Percentiles rank a stretch among this genome's conserved stretches.
Evolutionary conservation across 495 filamentous ascomycete species (phyloP).

Genomic region (Thozetella sp.): DNA sequence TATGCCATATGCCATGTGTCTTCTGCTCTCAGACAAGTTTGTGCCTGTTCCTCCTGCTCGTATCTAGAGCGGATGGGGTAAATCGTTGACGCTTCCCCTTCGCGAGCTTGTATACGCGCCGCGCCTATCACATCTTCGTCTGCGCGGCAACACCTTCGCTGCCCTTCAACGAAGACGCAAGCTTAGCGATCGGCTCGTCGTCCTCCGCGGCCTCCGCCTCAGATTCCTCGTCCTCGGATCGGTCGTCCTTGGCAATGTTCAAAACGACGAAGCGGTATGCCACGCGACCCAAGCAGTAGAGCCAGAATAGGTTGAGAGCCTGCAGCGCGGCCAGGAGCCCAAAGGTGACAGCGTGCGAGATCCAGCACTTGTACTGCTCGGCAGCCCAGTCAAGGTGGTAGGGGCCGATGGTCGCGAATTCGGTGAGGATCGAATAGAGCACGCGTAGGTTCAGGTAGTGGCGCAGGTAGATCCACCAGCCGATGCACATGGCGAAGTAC

Average conservation of each 20-base stretch:
- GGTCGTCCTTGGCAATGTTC: conserved; percentile 51
- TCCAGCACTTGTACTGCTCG: conserved; percentile 78
- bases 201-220: conserved; percentile 40
- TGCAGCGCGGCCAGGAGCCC: conserved; percentile 72
- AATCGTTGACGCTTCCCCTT: too few species aligned
- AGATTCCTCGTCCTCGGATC: conserved; percentile 52
- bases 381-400: conserved; percentile 86
- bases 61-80: too few species aligned
- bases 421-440: conserved; percentile 79
- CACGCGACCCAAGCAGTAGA: conserved; percentile 79
- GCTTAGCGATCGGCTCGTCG: too few species aligned
- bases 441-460: conserved; percentile 91
- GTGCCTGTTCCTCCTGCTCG: too few species aligned
- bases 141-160: too few species aligned
- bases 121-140: too few species aligned
- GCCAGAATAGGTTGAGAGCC: conserved; percentile 84
- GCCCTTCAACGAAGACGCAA: too few species aligned
- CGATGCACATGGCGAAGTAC: conserved; percentile 84
- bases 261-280: conserved; percentile 57
- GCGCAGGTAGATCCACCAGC: conserved; percentile 87
- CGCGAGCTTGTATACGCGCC: too few species aligned
- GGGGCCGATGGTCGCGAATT: conserved; percentile 87
- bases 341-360: conserved; percentile 76
- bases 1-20: too few species aligned
- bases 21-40: too few species aligned